Base-by-base conservation (phyloP, 83 land plant genomes). In the Thuja plicata region DNA sequence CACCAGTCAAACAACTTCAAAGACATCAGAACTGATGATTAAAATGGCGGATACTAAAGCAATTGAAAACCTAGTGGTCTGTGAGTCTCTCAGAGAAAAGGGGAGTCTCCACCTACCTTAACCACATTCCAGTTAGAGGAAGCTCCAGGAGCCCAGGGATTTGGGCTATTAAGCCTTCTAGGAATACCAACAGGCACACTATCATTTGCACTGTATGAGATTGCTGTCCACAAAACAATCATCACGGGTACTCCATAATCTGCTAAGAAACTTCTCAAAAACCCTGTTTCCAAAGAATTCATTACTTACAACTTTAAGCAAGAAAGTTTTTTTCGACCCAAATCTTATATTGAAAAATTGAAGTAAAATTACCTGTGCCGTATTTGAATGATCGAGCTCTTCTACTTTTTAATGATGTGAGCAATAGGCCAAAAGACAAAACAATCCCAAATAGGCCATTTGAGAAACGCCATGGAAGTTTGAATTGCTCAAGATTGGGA, bases 201-300 rank as follows among this genome's bases (percentile, higher is more conserved):
- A 46, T 52, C 40, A 86, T 40, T 24, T 81, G 9, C 66, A 48
- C 52, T 19, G 84, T 81, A 88, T 41, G 89, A 88, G 82, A 88
- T 48, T 27, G 85, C 70, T 30, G 89, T 35, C 89, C 87, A 88
- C 12, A 88, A 35, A 13, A 88, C 3, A 74, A 88, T 50, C 87
- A 82, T 88, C 66, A 81, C 30, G 15, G 89, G 84, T 2, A 82
- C 89, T 48, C 89, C 89, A 52, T 88, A 88, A 32, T 88, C 89
- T 46, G 66, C 85, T 10, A 35, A 86, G 46, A 88, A 76, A 48
- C 85, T 43, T 73, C 85, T 35, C 38, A 88, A 40, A 66, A 60
- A 74, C n/a, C 83, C 89, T 88, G 89, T 54, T 17, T n/a, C 55
- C 24, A 86, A 30, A 48, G 30, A 38, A 12, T 8, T 35, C 1